Evolutionary conservation across 2,329 filamentous ascomycete species (phyloP).

Genomic region (Neofusicoccum parvum): DNA sequence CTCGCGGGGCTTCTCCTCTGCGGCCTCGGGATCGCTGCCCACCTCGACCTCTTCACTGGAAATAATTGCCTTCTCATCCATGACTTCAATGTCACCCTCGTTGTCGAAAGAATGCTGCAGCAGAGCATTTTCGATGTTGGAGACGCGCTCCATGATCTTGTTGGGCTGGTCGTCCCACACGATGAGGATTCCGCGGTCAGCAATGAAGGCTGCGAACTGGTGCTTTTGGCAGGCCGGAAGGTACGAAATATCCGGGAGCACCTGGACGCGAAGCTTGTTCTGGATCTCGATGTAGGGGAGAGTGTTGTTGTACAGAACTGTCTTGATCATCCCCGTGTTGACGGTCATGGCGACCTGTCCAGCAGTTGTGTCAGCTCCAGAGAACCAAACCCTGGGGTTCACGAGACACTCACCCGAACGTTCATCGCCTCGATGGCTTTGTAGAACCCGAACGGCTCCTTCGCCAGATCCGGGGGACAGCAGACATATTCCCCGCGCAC

Average conservation of each 20-base stretch:
- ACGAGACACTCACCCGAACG: slow-evolving; percentile 58
- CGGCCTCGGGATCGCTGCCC: slow-evolving; percentile 66
- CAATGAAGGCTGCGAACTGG: slow-evolving; percentile 79
- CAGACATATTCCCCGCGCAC: slow-evolving; percentile 69
- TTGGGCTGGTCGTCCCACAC: slow-evolving; percentile 83
- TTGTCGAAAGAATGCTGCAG: slow-evolving; percentile 76
- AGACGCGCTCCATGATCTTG: slow-evolving; percentile 69
- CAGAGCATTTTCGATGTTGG: slow-evolving; percentile 72
- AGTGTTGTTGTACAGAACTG: slow-evolving; percentile 72
- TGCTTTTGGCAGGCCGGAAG: slow-evolving; percentile 72
- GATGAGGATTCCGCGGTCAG: slow-evolving; percentile 68
- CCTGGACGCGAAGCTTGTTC: slow-evolving; percentile 78
- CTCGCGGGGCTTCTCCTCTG: slow-evolving; percentile 64
- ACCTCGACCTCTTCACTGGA: slow-evolving; percentile 57
- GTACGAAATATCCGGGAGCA: slow-evolving; percentile 72
- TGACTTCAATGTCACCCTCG: slow-evolving; percentile 53
- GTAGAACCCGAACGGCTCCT: slow-evolving; percentile 60
- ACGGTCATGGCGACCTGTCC: slow-evolving; percentile 75
- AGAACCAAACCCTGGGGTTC: background rate
- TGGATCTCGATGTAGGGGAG: slow-evolving; percentile 72
- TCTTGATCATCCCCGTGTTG: slow-evolving; percentile 77
- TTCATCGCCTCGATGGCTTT: slow-evolving; percentile 69
- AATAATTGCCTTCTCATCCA: slow-evolving; percentile 53
- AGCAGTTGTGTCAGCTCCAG: slow-evolving; percentile 20
- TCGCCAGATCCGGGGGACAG: slow-evolving; percentile 66